Base-by-base conservation (phyloP, 306 rosid genomes). In the Albizia julibrissin region DNA sequence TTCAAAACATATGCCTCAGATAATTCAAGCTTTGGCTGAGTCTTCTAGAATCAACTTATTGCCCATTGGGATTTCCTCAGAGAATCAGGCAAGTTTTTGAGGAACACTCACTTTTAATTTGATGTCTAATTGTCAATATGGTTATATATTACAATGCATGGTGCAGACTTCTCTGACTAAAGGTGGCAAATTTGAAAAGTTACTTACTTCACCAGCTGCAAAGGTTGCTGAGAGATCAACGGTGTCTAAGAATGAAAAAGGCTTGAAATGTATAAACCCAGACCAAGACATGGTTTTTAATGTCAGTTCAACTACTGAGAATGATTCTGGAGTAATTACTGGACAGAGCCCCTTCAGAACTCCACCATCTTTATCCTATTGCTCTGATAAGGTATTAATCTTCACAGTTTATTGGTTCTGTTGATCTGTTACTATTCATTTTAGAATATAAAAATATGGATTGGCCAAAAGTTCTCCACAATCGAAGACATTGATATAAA, bases 321-420 rank as follows among this genome's bases (percentile, higher is more conserved):
- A 80, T 64, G 71, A 68, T 77, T 84, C 82, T 69, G 84, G 72
- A 74, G 79, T 61, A 46, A 49, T 76, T 68, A 69, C 80, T 64
- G 86, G 75, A 72, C 90, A 84, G 84, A 95, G 98, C 79, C 99
- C 98, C 71, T 93, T 95, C 84, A 89, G 88, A 79, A 95, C 99
- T 49, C 98, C 99, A 12, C 98, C 98, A 24, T 93, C 98, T 46
- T 59, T 91, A 61, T 87, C 98, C 7, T 88, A 68, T 85, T 84
- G 91, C 81, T 80, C 87, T 81, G 92, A 91, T 69, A 89, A 95
- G 96, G 99, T 91, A 82, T 79, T 50, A 72, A 56, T 72, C 67
- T 81, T 76, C 78, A 33, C 42, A 47, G 75, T 79, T 77, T 80
- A 31, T 76, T 22, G 81, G 26, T 78, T 76, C 80, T 79, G 49